A percentile compares a stretch with the other conserved stretches of the same genome.
Conservation (phyloP, 306 rosid species). For the Sophora flavescens region DNA sequence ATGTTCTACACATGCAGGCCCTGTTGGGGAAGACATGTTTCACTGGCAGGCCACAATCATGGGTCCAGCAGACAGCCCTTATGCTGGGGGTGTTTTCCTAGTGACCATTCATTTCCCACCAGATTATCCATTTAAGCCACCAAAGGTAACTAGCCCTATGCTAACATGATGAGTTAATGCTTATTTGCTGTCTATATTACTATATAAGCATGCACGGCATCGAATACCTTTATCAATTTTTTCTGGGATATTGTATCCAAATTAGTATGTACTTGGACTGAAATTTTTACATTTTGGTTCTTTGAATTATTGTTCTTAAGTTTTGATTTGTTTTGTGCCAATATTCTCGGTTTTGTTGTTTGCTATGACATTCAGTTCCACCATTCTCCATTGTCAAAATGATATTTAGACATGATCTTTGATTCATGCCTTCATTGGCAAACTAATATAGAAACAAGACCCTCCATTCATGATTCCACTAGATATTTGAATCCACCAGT, state of each 20-base stretch:
- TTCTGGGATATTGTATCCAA: no score
- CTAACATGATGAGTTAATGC: slow-evolving; percentile 22
- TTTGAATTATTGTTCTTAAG: neutral
- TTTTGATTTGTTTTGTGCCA: neutral
- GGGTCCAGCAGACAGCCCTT: slow-evolving; percentile 54
- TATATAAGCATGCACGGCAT: neutral
- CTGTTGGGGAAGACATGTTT: slow-evolving; percentile 53
- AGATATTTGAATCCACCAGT: slow-evolving; percentile 7
- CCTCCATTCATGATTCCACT: neutral
- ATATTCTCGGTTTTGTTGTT: neutral
- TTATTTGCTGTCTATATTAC: neutral
- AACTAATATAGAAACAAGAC: neutral
- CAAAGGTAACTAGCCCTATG: slow-evolving; percentile 53
- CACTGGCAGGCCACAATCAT: slow-evolving; percentile 56
- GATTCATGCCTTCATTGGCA: slow-evolving; percentile 7
- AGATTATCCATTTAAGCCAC: slow-evolving; percentile 70
- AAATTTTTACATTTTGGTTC: slow-evolving; percentile 5
- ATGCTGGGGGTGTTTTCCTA: slow-evolving; percentile 64
- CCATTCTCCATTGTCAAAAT: neutral
- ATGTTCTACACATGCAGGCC: slow-evolving; percentile 34
- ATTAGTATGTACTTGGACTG: neutral
- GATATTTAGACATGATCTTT: neutral
- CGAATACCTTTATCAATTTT: no score
- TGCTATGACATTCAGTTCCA: slow-evolving; percentile 4
- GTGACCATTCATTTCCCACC: slow-evolving; percentile 67